phyloP scores from a whole-genome alignment of 371 early-diverging fungal genomes.

The Coemansia sp. region DNA sequence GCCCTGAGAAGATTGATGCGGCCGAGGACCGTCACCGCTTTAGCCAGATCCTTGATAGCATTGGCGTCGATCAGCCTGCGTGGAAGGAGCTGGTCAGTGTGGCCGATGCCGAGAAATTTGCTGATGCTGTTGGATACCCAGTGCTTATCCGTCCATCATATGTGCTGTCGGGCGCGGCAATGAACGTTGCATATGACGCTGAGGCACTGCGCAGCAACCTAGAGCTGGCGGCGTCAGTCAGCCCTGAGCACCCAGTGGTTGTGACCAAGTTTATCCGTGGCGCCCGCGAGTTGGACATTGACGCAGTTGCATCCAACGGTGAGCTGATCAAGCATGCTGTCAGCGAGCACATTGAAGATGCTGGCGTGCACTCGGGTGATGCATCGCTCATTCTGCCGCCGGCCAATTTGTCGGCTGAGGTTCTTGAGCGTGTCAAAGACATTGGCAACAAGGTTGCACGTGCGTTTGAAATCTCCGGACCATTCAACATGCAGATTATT shows the following conservation, averaged over 20 bases:
- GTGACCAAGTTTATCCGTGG: slow-evolving; percentile 89
- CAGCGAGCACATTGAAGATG: slow-evolving; percentile 93
- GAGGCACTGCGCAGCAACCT: slow-evolving; percentile 71
- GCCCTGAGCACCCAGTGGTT: slow-evolving; percentile 89
- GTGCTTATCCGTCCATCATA: slow-evolving; percentile 95
- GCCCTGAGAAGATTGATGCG: slow-evolving; percentile 82
- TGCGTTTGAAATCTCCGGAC: slow-evolving; percentile 89
- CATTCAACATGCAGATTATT: slow-evolving; percentile 95
- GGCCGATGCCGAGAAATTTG: slow-evolving; percentile 77
- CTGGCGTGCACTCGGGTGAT: slow-evolving; percentile 96
- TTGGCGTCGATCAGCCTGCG: slow-evolving; percentile 90
- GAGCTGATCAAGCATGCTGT: slow-evolving; percentile 79
- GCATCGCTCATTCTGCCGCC: slow-evolving; percentile 90
- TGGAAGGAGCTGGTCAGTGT: slow-evolving; percentile 90
- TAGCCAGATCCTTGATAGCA: slow-evolving; percentile 79
- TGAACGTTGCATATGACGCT: slow-evolving; percentile 85
- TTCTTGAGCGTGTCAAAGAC: slow-evolving; percentile 66
- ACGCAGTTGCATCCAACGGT: slow-evolving; percentile 85
- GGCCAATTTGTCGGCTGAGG: slow-evolving; percentile 64
- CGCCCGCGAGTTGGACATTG: slow-evolving; percentile 93
- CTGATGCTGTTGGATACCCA: slow-evolving; percentile 82
- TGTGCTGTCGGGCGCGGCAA: slow-evolving; percentile 93
- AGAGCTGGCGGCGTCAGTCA: slow-evolving; percentile 79
- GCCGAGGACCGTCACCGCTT: slow-evolving; percentile 95
- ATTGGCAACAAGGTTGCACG: slow-evolving; percentile 82